A percentile compares a stretch with the other conserved stretches of the same genome.
Conservation (phyloP, 768 basidiomycete species). For the Calocera cornea region DNA sequence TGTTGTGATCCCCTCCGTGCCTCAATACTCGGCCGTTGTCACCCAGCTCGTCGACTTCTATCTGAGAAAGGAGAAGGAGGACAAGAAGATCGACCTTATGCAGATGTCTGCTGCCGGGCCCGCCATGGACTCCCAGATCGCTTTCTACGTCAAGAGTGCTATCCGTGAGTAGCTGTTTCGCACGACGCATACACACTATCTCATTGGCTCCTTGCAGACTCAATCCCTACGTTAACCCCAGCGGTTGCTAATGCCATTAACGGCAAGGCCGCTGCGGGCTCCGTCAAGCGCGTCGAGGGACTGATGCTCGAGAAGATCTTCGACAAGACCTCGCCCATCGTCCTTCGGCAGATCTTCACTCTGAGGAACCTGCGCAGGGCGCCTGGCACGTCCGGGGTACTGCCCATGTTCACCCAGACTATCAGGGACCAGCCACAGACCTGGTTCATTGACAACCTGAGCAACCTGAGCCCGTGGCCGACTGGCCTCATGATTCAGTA, state of each 20-base stretch:
- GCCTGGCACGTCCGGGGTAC: conserved; percentile 50
- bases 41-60: conserved; percentile 55
- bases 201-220: conserved; percentile 8
- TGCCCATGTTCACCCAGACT: conserved; percentile 19
- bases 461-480: neutral
- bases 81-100: conserved; percentile 15
- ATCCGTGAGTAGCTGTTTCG: neutral
- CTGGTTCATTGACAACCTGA: neutral
- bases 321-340: conserved; percentile 50
- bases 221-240: conserved; percentile 21
- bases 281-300: conserved; percentile 28
- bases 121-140: neutral
- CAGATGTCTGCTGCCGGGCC: neutral
- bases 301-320: conserved; percentile 52
- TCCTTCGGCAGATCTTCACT: conserved; percentile 50
- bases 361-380: conserved; percentile 48
- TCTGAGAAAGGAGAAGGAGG: conserved; percentile 33
- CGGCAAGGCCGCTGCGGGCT: conserved; percentile 21
- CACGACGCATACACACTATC: neutral
- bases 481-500: neutral
- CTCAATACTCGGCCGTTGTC: conserved; percentile 31
- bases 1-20: neutral
- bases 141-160: neutral
- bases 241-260: conserved; percentile 20
- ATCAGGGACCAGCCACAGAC: neutral